These are phyloP conservation scores for Gossypium longicalyx DNA, from an alignment of 345 rosid species.

Conservation along the genomic window DNA sequence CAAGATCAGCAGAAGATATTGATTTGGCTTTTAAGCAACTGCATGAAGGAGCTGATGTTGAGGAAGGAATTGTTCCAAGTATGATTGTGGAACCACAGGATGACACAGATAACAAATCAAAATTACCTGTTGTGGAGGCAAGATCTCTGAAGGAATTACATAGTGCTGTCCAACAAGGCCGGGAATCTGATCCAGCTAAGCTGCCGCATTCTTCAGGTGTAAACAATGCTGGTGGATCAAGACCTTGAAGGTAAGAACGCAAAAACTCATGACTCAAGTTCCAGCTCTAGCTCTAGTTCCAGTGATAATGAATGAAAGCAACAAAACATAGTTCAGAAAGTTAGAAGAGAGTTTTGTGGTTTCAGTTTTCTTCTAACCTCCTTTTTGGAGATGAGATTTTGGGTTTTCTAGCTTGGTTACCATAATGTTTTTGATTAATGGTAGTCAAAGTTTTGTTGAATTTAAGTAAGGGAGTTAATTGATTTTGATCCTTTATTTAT, in stretches of 20 bases:
- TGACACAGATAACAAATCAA: neutral
- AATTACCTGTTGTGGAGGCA: neutral
- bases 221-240: neutral
- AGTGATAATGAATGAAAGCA: constrained; percentile 1
- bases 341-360: neutral
- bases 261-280: neutral
- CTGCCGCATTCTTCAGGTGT: neutral
- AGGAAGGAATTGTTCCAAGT: neutral
- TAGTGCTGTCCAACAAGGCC: neutral
- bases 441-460: constrained; percentile 9
- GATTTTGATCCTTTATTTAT: neutral
- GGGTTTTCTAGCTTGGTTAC: constrained; percentile 14
- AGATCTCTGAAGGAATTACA: neutral
- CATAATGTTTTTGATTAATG: constrained; percentile 10
- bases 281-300: neutral
- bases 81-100: neutral
- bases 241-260: neutral
- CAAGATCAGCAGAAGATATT: constrained; percentile 2
- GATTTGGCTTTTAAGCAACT: neutral
- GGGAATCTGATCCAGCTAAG: neutral
- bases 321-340: neutral
- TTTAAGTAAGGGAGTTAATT: neutral
- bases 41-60: neutral
- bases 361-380: neutral
- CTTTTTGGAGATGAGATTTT: neutral